These are phyloP conservation scores for Paradendryphiella salina DNA, from an alignment of 2,329 filamentous ascomycete species.

Conservation along the genomic window DNA sequence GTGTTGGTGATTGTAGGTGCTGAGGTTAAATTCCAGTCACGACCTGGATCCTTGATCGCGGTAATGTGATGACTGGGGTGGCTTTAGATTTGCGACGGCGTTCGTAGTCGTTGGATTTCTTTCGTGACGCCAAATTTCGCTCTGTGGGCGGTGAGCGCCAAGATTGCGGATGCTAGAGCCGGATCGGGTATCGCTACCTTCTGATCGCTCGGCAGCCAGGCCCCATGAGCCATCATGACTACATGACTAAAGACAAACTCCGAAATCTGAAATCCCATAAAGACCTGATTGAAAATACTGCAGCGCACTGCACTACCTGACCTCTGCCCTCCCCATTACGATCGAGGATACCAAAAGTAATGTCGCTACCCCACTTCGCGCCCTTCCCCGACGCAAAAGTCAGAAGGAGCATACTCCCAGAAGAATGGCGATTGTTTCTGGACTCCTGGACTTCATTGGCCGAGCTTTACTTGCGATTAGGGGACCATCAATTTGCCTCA, in stretches of 20 bases:
- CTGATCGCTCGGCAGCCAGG: slow-evolving; percentile 8
- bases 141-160: slow-evolving; percentile 20
- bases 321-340: too few relatives aligned
- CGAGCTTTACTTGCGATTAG: slow-evolving; percentile 64
- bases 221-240: slow-evolving; percentile 35
- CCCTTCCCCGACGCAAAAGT: slow-evolving; percentile 73
- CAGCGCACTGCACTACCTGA: neutral
- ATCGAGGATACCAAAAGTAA: slow-evolving; percentile 17
- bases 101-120: slow-evolving; percentile 29
- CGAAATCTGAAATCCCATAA: slow-evolving; percentile 3
- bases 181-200: slow-evolving; percentile 22
- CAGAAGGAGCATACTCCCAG: slow-evolving; percentile 65
- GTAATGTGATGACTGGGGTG: slow-evolving; percentile 59
- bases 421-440: slow-evolving; percentile 78
- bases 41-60: slow-evolving; percentile 53
- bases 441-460: slow-evolving; percentile 74
- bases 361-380: slow-evolving; percentile 70
- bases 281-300: neutral
- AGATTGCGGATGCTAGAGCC: slow-evolving; percentile 40
- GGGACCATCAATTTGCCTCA: slow-evolving; percentile 59
- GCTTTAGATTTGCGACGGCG: slow-evolving; percentile 34
- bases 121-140: slow-evolving; percentile 14
- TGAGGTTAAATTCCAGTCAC: slow-evolving; percentile 48
- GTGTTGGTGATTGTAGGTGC: slow-evolving; percentile 27
- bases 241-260: slow-evolving; percentile 19